Evolutionary conservation across 371 early-diverging fungal species (phyloP), one percentile per base, ranked within the genome.

Genomic region (Conidiobolus coronatus): DNA sequence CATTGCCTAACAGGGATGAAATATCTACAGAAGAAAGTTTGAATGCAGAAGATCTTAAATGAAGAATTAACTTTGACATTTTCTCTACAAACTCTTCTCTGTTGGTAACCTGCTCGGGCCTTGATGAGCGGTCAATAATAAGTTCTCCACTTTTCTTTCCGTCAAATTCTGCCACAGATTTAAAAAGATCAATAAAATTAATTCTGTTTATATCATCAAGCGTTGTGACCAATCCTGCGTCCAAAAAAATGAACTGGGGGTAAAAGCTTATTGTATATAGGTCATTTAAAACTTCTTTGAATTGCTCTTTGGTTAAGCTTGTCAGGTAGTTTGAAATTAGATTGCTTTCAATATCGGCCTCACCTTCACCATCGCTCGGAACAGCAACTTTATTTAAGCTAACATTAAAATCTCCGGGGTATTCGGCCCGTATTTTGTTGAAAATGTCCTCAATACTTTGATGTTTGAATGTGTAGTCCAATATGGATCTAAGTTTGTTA

Each of bases 131-230:
- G 49, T 83, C 78, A 1, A 92, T 71, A 83, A 96, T 89, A 47
- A 91, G 61, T 36, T 74, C 56, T 0, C 85, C 90, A 1, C 86
- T 81, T 33, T 68, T 53, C 34, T 68, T 66, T 1, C 93, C 93
- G 57, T 89, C 74, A 63, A 85, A 88, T 47, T 74, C 68, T 1
- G 83, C 79, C 33, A 91, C 65, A 0, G 93, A 86, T 47, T 69
- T 66, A 54, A 93, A 87, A 33, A 94, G 64, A 54, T 92, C 92
- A 21, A 87, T 54, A 52, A 94, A 90, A 59, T 94, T 89, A 1
- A 63, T 61, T 15, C 88, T 68, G 52, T 82, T 78, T 39, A 54
- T 58, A 11, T 64, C 57, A 36, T 83, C 74, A 14, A 96, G 67
- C 29, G 67, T 67, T 0, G 82, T 80, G 2, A 81, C 79, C 9